Evolutionary conservation across 2,329 filamentous ascomycete species (phyloP).

Genomic region (Exophiala alcalophila): DNA sequence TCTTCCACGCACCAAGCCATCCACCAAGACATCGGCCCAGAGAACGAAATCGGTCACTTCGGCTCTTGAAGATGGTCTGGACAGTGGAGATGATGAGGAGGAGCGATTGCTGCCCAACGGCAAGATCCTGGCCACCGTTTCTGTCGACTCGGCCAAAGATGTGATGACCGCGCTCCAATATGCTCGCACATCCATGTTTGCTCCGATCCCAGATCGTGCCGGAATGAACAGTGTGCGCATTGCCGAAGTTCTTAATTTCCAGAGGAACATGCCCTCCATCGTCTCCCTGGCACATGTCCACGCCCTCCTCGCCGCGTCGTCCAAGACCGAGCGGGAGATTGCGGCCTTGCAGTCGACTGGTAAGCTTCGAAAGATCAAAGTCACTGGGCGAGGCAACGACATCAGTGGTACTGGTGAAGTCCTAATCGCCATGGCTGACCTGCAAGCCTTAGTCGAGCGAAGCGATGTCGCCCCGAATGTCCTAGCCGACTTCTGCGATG

Average conservation of each 20-base stretch:
- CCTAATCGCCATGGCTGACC: slow-evolving; percentile 53
- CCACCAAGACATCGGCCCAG: slow-evolving; percentile 38
- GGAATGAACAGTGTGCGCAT: slow-evolving; percentile 63
- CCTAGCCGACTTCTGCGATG: slow-evolving; percentile 28
- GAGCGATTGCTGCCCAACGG: slow-evolving; percentile 53
- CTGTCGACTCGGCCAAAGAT: slow-evolving; percentile 46
- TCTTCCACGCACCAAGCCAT: slow-evolving; percentile 42
- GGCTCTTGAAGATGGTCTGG: slow-evolving; percentile 26
- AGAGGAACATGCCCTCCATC: slow-evolving; percentile 54
- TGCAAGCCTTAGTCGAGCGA: slow-evolving; percentile 45
- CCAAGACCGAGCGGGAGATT: slow-evolving; percentile 59
- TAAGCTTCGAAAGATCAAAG: slow-evolving; percentile 52
- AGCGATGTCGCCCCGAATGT: slow-evolving; percentile 29
- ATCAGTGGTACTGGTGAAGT: slow-evolving; percentile 58
- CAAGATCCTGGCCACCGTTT: slow-evolving; percentile 48
- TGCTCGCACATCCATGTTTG: slow-evolving; percentile 54
- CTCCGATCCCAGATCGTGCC: slow-evolving; percentile 53
- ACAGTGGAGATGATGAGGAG: slow-evolving; percentile 31
- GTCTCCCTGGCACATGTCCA: slow-evolving; percentile 61
- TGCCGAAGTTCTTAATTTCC: slow-evolving; percentile 57
- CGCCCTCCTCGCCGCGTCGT: slow-evolving; percentile 55
- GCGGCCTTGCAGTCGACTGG: slow-evolving; percentile 51
- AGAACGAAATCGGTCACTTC: slow-evolving; percentile 30
- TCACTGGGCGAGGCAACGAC: slow-evolving; percentile 57
- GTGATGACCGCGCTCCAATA: slow-evolving; percentile 54